These are phyloP conservation scores for Neoscytalidium dimidiatum DNA, from an alignment of 2,329 filamentous ascomycete species.

Conservation along the genomic window DNA sequence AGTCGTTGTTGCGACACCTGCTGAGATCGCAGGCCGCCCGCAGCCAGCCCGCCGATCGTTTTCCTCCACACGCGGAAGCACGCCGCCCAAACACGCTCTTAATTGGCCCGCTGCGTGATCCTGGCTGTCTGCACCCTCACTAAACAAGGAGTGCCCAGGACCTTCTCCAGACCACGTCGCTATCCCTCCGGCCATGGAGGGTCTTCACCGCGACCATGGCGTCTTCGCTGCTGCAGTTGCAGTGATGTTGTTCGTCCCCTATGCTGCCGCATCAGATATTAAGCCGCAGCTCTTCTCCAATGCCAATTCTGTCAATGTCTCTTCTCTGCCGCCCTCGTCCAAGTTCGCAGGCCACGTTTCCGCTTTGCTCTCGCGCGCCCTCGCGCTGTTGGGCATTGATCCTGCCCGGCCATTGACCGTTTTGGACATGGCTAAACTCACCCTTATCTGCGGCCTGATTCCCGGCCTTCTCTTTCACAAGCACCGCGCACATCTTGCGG, in stretches of 20 bases:
- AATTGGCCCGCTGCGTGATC: conserved; percentile 10
- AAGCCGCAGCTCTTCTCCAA: not conserved
- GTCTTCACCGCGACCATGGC: conserved; percentile 17
- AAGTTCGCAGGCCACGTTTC: not conserved
- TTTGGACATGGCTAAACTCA: conserved; percentile 42
- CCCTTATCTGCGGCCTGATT: conserved; percentile 37
- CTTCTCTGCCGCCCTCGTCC: not conserved
- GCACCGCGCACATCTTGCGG: conserved; percentile 28
- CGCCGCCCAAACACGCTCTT: not conserved
- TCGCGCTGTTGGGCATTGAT: conserved; percentile 28
- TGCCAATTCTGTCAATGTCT: conserved; percentile 6
- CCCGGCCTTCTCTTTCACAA: conserved; percentile 35
- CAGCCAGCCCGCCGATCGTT: conserved; percentile 16
- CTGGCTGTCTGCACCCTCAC: conserved; percentile 12
- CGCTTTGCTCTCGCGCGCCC: conserved; percentile 25
- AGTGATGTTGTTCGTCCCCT: conserved; percentile 2
- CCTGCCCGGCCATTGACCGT: conserved; percentile 24
- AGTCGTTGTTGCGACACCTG: not conserved
- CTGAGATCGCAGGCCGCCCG: conserved; percentile 1
- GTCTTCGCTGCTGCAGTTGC: not conserved
- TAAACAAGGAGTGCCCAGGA: conserved; percentile 9
- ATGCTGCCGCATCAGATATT: conserved; percentile 5
- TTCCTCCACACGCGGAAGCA: conserved; percentile 11
- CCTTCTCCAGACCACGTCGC: not conserved
- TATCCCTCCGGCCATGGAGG: conserved; percentile 15